These are phyloP conservation scores for Articulospora tetracladia DNA, from an alignment of 495 filamentous ascomycete species.

Conservation along the genomic window DNA sequence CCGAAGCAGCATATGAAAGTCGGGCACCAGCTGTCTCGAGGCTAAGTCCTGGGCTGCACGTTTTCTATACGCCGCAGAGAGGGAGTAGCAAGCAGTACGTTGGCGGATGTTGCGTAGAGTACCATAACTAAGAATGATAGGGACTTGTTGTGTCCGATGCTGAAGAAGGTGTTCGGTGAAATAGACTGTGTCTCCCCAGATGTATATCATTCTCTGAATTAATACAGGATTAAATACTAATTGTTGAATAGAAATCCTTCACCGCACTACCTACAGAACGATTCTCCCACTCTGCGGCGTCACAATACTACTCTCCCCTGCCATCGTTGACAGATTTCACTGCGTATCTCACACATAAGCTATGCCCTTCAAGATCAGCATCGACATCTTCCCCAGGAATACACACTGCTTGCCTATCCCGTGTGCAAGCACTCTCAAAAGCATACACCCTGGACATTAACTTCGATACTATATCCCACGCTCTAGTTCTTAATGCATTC, in stretches of 20 bases:
- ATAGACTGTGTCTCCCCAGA: slow-evolving; percentile 48
- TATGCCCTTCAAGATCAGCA: slow-evolving; percentile 39
- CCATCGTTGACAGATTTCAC: slow-evolving; percentile 52
- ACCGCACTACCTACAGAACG: slow-evolving; percentile 58
- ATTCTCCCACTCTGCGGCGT: slow-evolving; percentile 60
- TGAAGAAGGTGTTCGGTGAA: slow-evolving; percentile 58
- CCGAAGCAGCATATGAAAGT: slow-evolving; percentile 47
- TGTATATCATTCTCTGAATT: slow-evolving; percentile 29
- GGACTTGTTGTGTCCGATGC: slow-evolving; percentile 51
- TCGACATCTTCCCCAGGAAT: not conserved
- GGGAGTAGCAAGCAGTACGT: slow-evolving; percentile 33
- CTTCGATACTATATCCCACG: slow-evolving; percentile 27
- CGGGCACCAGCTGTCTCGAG: slow-evolving; percentile 69
- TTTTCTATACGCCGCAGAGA: slow-evolving; percentile 63
- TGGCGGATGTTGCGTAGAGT: not conserved
- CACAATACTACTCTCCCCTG: slow-evolving; percentile 66
- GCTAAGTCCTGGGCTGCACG: slow-evolving; percentile 77
- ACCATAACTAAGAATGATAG: slow-evolving; percentile 1
- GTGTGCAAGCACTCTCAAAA: slow-evolving; percentile 4
- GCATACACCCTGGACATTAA: slow-evolving; percentile 23
- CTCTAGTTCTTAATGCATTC: slow-evolving; percentile 19
- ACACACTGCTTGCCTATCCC: slow-evolving; percentile 20
- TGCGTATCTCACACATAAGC: slow-evolving; percentile 48
- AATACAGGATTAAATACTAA: slow-evolving; percentile 16
- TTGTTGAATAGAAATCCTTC: slow-evolving; percentile 56